phyloP scores from a whole-genome alignment of 108 stramenopile species.

The Cyclotella choctawhatcheeana region DNA sequence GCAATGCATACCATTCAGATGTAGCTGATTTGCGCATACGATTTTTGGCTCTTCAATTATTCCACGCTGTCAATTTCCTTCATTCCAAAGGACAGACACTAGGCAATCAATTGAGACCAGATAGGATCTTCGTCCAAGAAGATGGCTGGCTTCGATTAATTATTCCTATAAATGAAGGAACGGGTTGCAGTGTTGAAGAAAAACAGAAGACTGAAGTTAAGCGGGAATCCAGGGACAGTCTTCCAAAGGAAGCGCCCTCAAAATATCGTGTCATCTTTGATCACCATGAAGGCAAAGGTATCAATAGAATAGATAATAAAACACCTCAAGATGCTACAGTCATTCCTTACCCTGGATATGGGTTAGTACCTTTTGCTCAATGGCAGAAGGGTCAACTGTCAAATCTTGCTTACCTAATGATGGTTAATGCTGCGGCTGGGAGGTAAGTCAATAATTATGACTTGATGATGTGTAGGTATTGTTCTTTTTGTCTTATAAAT shows the following conservation, averaged over 20 bases:
- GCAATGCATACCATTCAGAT: slow-evolving; percentile 28
- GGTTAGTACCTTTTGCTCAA: slow-evolving; percentile 22
- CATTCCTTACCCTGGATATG: slow-evolving; percentile 36
- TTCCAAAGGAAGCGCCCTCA: too few relatives aligned
- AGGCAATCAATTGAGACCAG: slow-evolving; percentile 27
- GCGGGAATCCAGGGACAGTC: too few relatives aligned
- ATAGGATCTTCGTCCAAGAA: slow-evolving; percentile 36
- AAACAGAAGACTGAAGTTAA: slow-evolving; percentile 21
- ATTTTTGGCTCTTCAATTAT: slow-evolving; percentile 35
- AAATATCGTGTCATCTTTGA: slow-evolving; percentile 30
- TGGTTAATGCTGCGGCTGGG: slow-evolving; percentile 77
- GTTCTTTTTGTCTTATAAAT: too few relatives aligned
- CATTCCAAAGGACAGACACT: slow-evolving; percentile 24
- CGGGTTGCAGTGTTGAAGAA: neutral
- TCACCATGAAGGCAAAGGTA: neutral
- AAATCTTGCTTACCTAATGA: slow-evolving; percentile 75
- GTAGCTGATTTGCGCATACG: slow-evolving; percentile 38
- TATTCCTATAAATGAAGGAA: slow-evolving; percentile 5
- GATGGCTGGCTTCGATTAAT: slow-evolving; percentile 38
- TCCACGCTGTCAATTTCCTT: slow-evolving; percentile 36
- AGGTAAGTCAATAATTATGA: slow-evolving; percentile 14
- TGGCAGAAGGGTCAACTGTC: slow-evolving; percentile 58
- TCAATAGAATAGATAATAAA: neutral
- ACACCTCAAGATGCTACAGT: neutral
- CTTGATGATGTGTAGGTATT: too few relatives aligned